Base-by-base conservation (phyloP, 2,329 filamentous ascomycete species). In the Aureobasidium pullulans region DNA sequence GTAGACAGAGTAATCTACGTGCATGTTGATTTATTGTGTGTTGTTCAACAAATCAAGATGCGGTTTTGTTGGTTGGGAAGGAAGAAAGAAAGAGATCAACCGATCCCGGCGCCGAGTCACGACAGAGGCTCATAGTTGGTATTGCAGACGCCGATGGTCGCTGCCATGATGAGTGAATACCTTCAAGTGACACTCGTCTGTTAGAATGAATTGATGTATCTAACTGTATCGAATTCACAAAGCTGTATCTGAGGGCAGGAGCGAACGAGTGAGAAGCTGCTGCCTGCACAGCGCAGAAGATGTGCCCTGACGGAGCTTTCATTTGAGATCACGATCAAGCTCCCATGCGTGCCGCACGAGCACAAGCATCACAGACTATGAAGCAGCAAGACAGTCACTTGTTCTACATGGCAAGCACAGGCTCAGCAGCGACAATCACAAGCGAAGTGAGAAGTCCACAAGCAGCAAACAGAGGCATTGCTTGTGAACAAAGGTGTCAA, bases 1-100 rank as follows among this genome's bases (percentile, higher is more conserved):
- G 71, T 96, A 96, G 40, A 96, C 78, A 50, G 87, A 86, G 72
- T 95, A 92, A 74, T 96, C 85, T 48, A 87, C 78, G 19, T 67
- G 63, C 61, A 64, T 65, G 32, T 75, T 68, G 42, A 19, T 32
- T 48, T 3, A 43, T 36, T 39, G 31, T 19, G 16, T 9, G 43
- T 28, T 47, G 54, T 34, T 34, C 28, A 37, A 43, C 9, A 43
- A 31, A 43, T 44, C 23, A 57, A 39, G 40, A 46, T 28, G 40
- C 16, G 29, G 34, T 40, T 29, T 36, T 28, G 3, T 23, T 40
- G 54, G 54, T 57, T 57, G 54, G 10, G 43, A 48, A 47, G 39
- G 23, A 23, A 23, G 23, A 23, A 23, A 23, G 23, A 23, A 23
- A 47, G 19, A 23, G 29, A 57, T 48, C 54, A 57, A 57, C 54